These are phyloP conservation scores for Moesziomyces sp. DNA, from an alignment of 1,284 basidiomycete species.

Conservation along the genomic window DNA sequence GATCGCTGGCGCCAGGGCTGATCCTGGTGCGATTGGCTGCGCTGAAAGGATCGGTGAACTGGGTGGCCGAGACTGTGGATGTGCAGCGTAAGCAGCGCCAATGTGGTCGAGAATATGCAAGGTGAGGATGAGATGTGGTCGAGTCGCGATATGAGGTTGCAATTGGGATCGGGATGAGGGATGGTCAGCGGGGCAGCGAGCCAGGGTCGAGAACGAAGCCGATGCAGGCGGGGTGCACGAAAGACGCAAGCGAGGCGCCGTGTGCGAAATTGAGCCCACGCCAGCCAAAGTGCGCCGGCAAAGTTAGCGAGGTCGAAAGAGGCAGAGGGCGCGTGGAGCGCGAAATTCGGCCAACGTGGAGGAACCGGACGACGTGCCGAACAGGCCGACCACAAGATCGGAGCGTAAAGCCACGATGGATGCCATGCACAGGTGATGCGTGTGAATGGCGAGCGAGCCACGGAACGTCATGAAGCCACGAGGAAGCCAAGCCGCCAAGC, in stretches of 20 bases:
- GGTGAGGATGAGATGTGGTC: not conserved
- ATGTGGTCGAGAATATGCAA: constrained; percentile 3
- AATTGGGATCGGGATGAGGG: not conserved
- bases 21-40: constrained; percentile 24
- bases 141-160: not conserved
- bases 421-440: not conserved
- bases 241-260: not conserved
- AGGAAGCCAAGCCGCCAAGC: not conserved
- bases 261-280: not conserved
- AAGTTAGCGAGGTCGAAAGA: not conserved
- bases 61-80: constrained; percentile 34
- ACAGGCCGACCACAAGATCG: no score
- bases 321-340: not conserved
- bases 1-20: constrained; percentile 22
- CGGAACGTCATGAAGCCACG: not conserved
- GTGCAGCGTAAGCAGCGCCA: not conserved
- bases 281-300: no score
- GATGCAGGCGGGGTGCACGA: not conserved
- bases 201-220: constrained; percentile 4
- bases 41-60: constrained; percentile 47
- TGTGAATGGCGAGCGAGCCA: not conserved
- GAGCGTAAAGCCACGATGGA: no score
- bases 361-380: not conserved
- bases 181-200: constrained; percentile 9
- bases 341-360: not conserved